A percentile compares a stretch with the other conserved stretches of the same genome.
These are phyloP conservation scores for Brachypodium distachyon DNA, from an alignment of 202 grass and related monocot genomes.

Conservation along the genomic window DNA sequence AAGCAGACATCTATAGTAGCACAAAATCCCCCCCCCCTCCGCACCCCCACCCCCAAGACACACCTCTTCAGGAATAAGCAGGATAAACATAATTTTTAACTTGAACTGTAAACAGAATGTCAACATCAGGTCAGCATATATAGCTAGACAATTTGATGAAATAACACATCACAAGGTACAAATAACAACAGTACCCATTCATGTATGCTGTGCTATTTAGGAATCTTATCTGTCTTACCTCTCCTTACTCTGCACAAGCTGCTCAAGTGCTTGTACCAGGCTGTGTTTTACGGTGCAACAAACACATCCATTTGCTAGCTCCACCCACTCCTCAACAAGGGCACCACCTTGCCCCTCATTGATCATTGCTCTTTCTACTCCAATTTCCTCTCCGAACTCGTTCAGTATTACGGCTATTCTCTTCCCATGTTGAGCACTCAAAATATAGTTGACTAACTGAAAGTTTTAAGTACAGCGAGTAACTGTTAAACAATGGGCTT, in stretches of 20 bases:
- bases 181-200: not conserved
- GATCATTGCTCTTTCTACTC: conserved; percentile 94
- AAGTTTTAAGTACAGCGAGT: conserved; percentile 8
- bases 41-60: too few relatives aligned
- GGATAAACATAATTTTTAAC: not conserved
- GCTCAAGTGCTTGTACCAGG: conserved; percentile 94
- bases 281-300: conserved; percentile 97
- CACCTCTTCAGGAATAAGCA: not conserved
- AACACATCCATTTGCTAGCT: conserved; percentile 92
- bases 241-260: conserved; percentile 86
- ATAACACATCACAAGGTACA: not conserved
- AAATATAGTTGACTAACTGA: conserved; percentile 82
- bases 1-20: not conserved
- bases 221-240: conserved; percentile 39
- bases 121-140: conserved; percentile 2
- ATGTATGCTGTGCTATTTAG: not conserved
- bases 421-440: conserved; percentile 83
- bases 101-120: not conserved
- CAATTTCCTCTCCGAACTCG: conserved; percentile 96
- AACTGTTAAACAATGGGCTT: not conserved
- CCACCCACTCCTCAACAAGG: conserved; percentile 93
- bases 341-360: conserved; percentile 88
- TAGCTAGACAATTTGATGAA: not conserved
- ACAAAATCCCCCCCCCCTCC: not conserved
- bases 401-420: conserved; percentile 87